These are phyloP conservation scores for Fusarium sp. DNA, from an alignment of 2,329 filamentous ascomycete genomes.

Conservation along the genomic window DNA sequence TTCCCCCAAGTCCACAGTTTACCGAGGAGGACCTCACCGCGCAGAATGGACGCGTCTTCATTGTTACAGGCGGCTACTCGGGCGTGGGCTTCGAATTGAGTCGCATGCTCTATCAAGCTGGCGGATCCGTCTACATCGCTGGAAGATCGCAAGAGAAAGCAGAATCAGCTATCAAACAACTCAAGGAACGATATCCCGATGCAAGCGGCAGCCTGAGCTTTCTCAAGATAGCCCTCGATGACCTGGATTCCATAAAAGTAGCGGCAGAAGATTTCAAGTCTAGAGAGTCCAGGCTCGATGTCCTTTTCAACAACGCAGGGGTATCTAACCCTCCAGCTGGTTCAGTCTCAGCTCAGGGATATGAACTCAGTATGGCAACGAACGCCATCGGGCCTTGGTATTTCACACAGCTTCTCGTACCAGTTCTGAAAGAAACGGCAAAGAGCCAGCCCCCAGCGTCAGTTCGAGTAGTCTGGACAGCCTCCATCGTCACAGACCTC, in stretches of 20 bases:
- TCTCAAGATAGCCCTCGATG: conserved; percentile 10
- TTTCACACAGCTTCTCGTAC: conserved; percentile 25
- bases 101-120: conserved; percentile 14
- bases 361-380: conserved; percentile 30
- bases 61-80: conserved; percentile 32
- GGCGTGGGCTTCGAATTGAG: conserved; percentile 29
- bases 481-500: conserved; percentile 23
- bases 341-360: conserved; percentile 20
- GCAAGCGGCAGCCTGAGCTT: conserved; percentile 6
- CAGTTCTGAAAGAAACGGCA: conserved; percentile 2
- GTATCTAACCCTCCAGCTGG: conserved; percentile 20
- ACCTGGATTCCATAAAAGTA: conserved; percentile 14
- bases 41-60: conserved; percentile 7
- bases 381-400: conserved; percentile 29
- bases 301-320: conserved; percentile 33
- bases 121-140: conserved; percentile 25
- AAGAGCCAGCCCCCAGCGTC: background rate
- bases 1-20: conserved; percentile 1
- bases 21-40: conserved; percentile 1
- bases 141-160: conserved; percentile 21
- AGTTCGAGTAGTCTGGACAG: conserved; percentile 25
- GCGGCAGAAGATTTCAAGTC: conserved; percentile 12
- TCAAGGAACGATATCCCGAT: background rate
- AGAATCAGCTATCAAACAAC: background rate
- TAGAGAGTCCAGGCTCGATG: conserved; percentile 14